Evolutionary conservation across 306 rosid genomes (phyloP).

Genomic region (Pachyrhizus erosus): DNA sequence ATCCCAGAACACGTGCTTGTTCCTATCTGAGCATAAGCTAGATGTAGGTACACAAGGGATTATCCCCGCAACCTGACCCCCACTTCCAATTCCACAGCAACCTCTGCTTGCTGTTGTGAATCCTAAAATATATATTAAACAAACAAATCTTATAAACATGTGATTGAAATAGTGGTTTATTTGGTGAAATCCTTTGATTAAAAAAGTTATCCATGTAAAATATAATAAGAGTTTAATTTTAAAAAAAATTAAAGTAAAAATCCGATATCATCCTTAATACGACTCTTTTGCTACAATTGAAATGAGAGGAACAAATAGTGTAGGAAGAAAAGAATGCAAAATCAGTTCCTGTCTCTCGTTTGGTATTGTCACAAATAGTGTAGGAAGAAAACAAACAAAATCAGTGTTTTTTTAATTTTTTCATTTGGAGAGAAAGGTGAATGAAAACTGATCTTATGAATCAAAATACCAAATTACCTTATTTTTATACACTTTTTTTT

Average conservation of each 20-base stretch:
- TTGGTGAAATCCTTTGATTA: neutral
- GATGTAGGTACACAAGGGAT: constrained; percentile 86
- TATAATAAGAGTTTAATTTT: neutral
- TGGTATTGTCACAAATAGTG: too few species aligned
- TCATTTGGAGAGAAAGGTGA: too few species aligned
- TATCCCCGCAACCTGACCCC: constrained; percentile 80
- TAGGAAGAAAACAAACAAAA: too few species aligned
- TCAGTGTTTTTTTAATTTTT: too few species aligned
- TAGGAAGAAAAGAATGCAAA: too few species aligned
- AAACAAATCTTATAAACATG: neutral
- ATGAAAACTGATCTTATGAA: neutral
- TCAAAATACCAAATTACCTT: neutral
- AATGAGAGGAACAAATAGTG: too few species aligned
- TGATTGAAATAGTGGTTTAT: neutral
- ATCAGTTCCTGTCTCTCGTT: too few species aligned
- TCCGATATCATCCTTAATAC: too few species aligned
- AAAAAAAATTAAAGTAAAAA: too few species aligned
- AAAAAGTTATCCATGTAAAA: neutral
- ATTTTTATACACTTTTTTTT: neutral
- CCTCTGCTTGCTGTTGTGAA: constrained; percentile 67
- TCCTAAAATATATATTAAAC: constrained; percentile 43
- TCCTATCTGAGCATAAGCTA: constrained; percentile 64
- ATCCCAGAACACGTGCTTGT: constrained; percentile 78
- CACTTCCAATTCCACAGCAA: constrained; percentile 79
- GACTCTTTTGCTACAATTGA: too few species aligned